These are phyloP conservation scores for Lindgomyces ingoldianus DNA, from an alignment of 495 filamentous ascomycete genomes.

Conservation along the genomic window DNA sequence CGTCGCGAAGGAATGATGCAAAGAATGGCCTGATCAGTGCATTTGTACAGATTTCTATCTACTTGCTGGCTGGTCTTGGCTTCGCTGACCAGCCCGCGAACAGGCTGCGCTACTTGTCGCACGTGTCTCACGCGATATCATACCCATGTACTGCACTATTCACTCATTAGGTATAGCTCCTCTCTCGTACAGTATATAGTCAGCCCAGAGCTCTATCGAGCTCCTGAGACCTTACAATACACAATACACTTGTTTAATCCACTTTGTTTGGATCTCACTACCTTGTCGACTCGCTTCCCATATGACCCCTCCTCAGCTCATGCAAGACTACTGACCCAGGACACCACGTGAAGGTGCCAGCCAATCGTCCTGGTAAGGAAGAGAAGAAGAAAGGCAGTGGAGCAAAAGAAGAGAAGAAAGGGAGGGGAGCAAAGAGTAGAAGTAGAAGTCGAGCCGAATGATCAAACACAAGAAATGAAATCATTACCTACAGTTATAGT, in stretches of 20 bases:
- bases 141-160: no score
- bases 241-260: no score
- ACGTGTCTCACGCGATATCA: no score
- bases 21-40: slow-evolving; percentile 20
- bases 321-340: no score
- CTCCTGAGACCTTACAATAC: no score
- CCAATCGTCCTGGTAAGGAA: slow-evolving; percentile 12
- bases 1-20: slow-evolving; percentile 17
- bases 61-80: slow-evolving; percentile 14
- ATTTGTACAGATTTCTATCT: slow-evolving; percentile 17
- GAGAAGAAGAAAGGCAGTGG: slow-evolving; percentile 14
- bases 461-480: slow-evolving; percentile 16
- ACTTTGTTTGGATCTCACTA: no score
- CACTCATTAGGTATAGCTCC: no score
- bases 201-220: no score
- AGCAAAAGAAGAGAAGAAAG: slow-evolving; percentile 15
- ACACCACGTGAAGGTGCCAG: slow-evolving; percentile 13
- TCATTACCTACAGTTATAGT: slow-evolving; percentile 12
- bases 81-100: slow-evolving; percentile 13
- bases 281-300: no score
- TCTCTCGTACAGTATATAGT: no score
- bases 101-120: slow-evolving; percentile 13
- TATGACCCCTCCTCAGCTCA: no score
- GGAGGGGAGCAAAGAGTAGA: slow-evolving; percentile 11
- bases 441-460: slow-evolving; percentile 13